Percentiles rank a stretch among this genome's conserved stretches.
These are phyloP conservation scores for Tulasnella sp. DNA, from an alignment of 768 basidiomycete genomes.

Conservation along the genomic window DNA sequence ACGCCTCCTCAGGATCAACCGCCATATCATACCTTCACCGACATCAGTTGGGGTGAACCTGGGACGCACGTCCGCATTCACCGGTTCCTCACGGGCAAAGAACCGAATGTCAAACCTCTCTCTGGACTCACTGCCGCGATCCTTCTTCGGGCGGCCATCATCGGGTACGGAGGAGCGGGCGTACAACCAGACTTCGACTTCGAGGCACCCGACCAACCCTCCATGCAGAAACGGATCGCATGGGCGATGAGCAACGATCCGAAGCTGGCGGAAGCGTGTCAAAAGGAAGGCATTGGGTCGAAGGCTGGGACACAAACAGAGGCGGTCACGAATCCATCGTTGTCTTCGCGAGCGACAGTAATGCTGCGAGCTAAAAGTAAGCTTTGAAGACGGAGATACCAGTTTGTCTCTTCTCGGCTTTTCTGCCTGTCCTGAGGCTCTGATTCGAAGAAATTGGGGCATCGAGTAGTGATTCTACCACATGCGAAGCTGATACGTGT, in stretches of 20 bases:
- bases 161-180: constrained; percentile 32
- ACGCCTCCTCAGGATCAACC: constrained; percentile 5
- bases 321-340: neutral
- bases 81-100: constrained; percentile 75
- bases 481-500: no score
- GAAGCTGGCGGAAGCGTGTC: constrained; percentile 7
- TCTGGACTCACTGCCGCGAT: constrained; percentile 70
- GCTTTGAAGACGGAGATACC: constrained; percentile 6
- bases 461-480: no score
- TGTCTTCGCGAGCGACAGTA: neutral
- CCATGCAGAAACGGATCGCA: constrained; percentile 6
- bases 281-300: constrained; percentile 1
- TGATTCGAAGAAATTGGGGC: no score
- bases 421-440: no score
- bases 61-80: constrained; percentile 47
- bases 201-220: constrained; percentile 10
- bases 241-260: constrained; percentile 7
- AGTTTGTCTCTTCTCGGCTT: constrained; percentile 16
- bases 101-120: constrained; percentile 75
- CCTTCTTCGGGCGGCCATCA: constrained; percentile 37
- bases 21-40: constrained; percentile 56
- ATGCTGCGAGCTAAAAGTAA: neutral
- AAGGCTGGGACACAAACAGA: constrained; percentile 9
- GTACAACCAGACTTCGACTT: constrained; percentile 5
- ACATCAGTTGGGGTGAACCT: constrained; percentile 37